Base-by-base conservation (phyloP, 2,329 filamentous ascomycete genomes). In the Cercospora janseana region DNA sequence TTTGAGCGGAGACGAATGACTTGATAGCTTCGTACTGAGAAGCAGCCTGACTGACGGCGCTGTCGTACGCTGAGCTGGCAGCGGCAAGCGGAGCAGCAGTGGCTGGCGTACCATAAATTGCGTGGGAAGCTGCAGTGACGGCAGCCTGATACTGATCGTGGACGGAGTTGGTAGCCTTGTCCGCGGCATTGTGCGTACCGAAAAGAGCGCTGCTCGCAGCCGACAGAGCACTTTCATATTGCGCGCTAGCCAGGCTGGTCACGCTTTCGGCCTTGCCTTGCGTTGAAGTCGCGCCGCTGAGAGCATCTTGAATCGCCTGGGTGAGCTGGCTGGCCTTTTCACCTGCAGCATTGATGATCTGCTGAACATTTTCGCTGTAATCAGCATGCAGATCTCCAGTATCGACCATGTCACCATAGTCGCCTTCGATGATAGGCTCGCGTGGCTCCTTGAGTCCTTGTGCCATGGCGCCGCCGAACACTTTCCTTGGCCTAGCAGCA, bases 21-120 rank as follows among this genome's bases (percentile, higher is more conserved):
- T 83, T 80, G 7, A 86, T 87, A 16, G 81, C 80, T 0, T 78
- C 78, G 59, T 87, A 88, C 46, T 85, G 82, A 31, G 81, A 75
- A n/a, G 81, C 80, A 3, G 87, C 87, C 31, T 78, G 73, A 34
- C 79, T 79, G 7, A 87, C 69, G 15, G 86, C 87, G 18, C 78
- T 78, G 6, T 78, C 79, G 66, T 88, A 90, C 6, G 78, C 80
- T 8, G 72, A 72, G 58, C 65, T 71, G 5, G 77, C 76, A 52
- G 77, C 51, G 12, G 55, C 57, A 6, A 62, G 20, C 4, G 62
- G 61, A 65, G 71, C 41, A 63, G 60, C 63, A 24, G 56, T 71
- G 6, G 70, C 69, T 4, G 73, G 75, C 2, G 74, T 76, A 13
- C 77, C 78, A 55, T 78, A 80, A 53, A 81, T 75, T 13, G 75